Evolutionary conservation across 805 yeast genomes (phyloP), one percentile per base, ranked within the genome.

Genomic region (Hanseniaspora valbyensis): DNA sequence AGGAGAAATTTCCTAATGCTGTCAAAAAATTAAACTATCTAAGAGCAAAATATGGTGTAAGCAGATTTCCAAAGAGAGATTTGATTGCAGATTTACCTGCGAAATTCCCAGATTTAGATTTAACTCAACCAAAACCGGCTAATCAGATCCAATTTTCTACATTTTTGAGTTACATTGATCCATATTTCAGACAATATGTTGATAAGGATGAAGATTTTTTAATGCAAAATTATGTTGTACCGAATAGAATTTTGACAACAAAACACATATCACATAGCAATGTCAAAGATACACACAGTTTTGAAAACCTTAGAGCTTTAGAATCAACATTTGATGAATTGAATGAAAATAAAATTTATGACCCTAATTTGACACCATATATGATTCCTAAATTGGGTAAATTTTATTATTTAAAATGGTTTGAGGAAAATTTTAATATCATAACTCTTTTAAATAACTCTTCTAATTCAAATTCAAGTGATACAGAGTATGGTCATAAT

Each of bases 121-220:
- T 85, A 52, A 81, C 95, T 4, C 78, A 79, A 54, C 77, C 81
- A 13, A 90, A 89, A 59, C 89, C 89, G 18, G 66, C 87, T 2
- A 90, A 87, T 64, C 98, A 92, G 67, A 92, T 90, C 16, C 96
- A 88, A 60, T 88, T 84, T 62, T 73, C 84, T 12, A 89, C 98
- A 0, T 92, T 85, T 62, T 83, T 85, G 56, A 68, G 89, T 1
- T 86, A 82, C 57, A 74, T 88, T 33, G 98, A 92, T 62, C 84
- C 89, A 28, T 90, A 77, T 62, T 89, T 82, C 67, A 73, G 95
- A 54, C 75, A 76, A 2, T 85, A 77, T 57, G 69, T 73, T 16
- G 95, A 83, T 54, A 96, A 90, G 30, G 98, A 92, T 61, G 59
- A 87, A 39, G 78, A 80, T 50, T 78, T 88, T 57, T 66, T 90